Base-by-base conservation (phyloP, 306 rosid species). In the Prunus campanulata region DNA sequence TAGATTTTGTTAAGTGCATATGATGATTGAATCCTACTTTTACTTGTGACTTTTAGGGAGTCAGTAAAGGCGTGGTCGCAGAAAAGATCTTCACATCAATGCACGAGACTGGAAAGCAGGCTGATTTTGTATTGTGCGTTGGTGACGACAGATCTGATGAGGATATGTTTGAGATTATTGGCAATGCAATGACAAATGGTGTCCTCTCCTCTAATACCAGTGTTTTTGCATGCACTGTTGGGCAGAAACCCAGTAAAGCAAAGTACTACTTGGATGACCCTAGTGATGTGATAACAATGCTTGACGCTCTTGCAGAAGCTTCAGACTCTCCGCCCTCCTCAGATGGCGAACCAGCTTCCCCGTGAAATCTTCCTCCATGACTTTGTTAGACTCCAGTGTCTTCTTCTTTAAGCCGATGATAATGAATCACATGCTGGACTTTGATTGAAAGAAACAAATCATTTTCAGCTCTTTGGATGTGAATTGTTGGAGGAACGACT, bases 231-330 rank as follows among this genome's bases (percentile, higher is more conserved):
- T 89, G 93, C 76, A 89, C 93, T 0, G 93, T 89, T 24, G 93
- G 93, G 75, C 91, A 87, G 81, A 89, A 89, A 79, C 93, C 93
- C 47, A 89, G 93, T 84, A 89, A 87, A 75, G 93, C 93, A 8
- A 85, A 87, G 76, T 89, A 89, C 79, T 89, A 87, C 73, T 77
- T 89, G 83, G 93, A 89, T 76, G 93, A 89, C 80, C 83, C 93
- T 48, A 35, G 9, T 15, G 91, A 89, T 54, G 93, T 89, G 32
- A 79, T 89, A 47, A 76, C 74, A 73, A 79, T 87, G 90, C 87
- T 89, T 16, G 85, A 83, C 10, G 93, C 88, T 70, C 87, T 89
- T 35, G 91, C 91, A 24, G 86, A 82, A 4, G 85, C 82, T 50
- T 78, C 91, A 27, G 85, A 78, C 59, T 69, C 85, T 4, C 71